Evolutionary conservation across 441 rosid genomes (phyloP), one percentile per base, ranked within the genome.

Genomic region (Populus tomentosa): DNA sequence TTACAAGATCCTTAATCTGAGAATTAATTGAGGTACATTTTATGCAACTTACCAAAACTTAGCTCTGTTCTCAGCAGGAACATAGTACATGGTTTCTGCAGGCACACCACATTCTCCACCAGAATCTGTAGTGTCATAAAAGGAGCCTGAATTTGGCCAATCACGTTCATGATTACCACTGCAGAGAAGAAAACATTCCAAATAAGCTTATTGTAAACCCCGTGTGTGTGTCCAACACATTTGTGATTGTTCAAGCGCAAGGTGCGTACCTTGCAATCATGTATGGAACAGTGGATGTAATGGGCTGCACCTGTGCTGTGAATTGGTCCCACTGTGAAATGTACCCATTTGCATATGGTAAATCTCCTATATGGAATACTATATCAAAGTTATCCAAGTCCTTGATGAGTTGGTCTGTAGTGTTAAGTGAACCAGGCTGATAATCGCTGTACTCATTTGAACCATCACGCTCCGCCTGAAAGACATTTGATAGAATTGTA

Each of bases 241-340:
- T 53, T 53, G 61, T 18, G 42, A 61, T 23, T 13, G 14, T 20
- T 67, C 56, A 75, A 11, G 36, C 53, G 74, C 16, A 77, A 78
- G 10, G 26, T 16, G 69, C 80, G 35, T 20, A 95, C 97, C 98
- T 95, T 61, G 88, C 97, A 70, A 94, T 73, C 99, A 94, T 95
- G 85, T 92, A 95, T 9, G 97, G 92, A 70, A 91, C 91, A 1
- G 80, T 81, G 56, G 97, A 91, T 76, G 97, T 88, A 53, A 95
- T 87, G 50, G 95, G 97, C 87, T 95, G 91, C 46, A 95, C 91
- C 85, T 93, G 97, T 63, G 98, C 90, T 46, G 99, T 95, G 87
- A 95, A 95, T 75, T 95, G 99, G 83, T 95, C 99, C 99, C 99
- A 95, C 77, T 95, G 97, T 10, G 99, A 94, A 79, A 94, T 50